Percentiles rank a stretch among this genome's conserved stretches.
Conservation (phyloP, 108 stramenopile species). For the Cyclotella choctawhatcheeana region DNA sequence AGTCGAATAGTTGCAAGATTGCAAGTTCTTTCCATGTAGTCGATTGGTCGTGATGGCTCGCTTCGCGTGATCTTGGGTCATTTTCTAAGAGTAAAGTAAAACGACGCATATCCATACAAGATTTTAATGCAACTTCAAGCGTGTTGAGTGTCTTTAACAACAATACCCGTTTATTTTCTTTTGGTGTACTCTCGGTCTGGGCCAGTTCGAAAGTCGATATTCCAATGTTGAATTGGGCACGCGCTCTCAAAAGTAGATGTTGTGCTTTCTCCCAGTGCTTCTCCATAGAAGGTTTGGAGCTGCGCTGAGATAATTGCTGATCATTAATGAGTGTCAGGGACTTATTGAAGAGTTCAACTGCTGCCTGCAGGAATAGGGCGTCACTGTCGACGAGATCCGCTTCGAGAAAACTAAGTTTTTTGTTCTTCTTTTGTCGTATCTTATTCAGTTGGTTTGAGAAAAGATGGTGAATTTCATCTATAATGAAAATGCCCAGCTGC, state of each 20-base stretch:
- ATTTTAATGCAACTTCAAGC: constrained; percentile 19
- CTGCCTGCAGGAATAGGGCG: constrained; percentile 22
- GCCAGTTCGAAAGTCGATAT: constrained; percentile 24
- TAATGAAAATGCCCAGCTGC: constrained; percentile 28
- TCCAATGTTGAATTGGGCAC: constrained; percentile 44
- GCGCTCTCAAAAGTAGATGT: constrained; percentile 37
- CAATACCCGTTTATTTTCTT: neutral
- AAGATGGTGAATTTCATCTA: constrained; percentile 25
- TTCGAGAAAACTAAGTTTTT: neutral
- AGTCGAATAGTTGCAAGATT: constrained; percentile 29
- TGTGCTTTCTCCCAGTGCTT: constrained; percentile 30
- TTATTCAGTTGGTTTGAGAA: constrained; percentile 18
- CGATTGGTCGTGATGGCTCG: constrained; percentile 2
- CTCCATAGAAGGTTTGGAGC: constrained; percentile 7
- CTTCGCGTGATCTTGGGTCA: constrained; percentile 14
- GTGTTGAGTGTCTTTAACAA: constrained; percentile 1
- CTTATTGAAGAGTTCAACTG: constrained; percentile 32
- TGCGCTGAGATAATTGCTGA: constrained; percentile 10
- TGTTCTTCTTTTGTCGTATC: neutral
- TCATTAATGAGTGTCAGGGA: constrained; percentile 31
- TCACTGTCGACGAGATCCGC: constrained; percentile 26
- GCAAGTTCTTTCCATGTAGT: constrained; percentile 29
- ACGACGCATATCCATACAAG: constrained; percentile 17
- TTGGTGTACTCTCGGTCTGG: neutral
- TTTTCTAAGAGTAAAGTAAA: constrained; percentile 19